These are phyloP conservation scores for Exophiala lecanii-corni DNA, from an alignment of 2,329 filamentous ascomycete species.

Conservation along the genomic window DNA sequence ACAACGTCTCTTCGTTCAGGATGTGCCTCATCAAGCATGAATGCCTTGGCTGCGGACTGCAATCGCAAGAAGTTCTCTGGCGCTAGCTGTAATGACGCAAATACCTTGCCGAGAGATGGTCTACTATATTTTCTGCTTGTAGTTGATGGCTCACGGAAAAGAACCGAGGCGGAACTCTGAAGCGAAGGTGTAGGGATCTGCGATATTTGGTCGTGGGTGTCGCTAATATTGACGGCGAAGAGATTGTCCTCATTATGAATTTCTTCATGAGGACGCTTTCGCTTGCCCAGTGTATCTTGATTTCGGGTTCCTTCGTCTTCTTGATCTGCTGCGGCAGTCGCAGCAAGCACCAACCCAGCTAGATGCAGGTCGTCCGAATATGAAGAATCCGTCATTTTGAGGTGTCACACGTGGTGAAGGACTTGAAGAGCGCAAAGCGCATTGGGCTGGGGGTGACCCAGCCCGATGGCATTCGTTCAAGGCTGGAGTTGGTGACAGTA, in stretches of 20 bases:
- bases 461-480: not conserved
- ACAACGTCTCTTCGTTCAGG: constrained; percentile 55
- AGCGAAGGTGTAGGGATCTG: constrained; percentile 35
- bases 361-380: constrained; percentile 38
- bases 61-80: constrained; percentile 54
- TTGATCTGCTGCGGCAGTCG: constrained; percentile 43
- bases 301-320: constrained; percentile 32
- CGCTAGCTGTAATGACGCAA: constrained; percentile 51
- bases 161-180: constrained; percentile 49
- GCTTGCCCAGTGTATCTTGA: constrained; percentile 31
- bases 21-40: constrained; percentile 53
- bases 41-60: constrained; percentile 52
- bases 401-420: constrained; percentile 6
- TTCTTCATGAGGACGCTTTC: constrained; percentile 38
- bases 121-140: constrained; percentile 53
- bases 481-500: too few relatives aligned
- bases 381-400: constrained; percentile 14
- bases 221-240: constrained; percentile 30
- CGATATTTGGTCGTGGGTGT: constrained; percentile 28
- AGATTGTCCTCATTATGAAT: constrained; percentile 32
- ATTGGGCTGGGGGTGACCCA: not conserved
- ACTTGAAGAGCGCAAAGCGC: constrained; percentile 5
- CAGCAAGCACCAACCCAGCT: constrained; percentile 43
- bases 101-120: constrained; percentile 55
- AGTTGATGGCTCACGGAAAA: constrained; percentile 47